phyloP scores from a whole-genome alignment of 2,329 filamentous ascomycete species.

The Spiromastix sp. region DNA sequence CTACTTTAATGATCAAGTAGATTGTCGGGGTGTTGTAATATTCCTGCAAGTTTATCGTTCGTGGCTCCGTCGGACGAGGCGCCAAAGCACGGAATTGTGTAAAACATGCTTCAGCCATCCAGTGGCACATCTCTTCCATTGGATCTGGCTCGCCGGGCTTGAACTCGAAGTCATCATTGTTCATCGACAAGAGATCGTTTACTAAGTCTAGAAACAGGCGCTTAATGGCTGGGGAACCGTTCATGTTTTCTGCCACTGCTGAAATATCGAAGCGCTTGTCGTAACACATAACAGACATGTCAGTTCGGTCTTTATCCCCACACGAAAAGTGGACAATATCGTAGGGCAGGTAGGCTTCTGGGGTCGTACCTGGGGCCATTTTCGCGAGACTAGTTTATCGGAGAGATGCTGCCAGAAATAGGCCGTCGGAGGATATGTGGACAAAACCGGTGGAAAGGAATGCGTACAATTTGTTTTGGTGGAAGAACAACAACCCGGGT shows the following conservation, averaged over 20 bases:
- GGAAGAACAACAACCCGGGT: too few species aligned
- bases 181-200: conserved; percentile 6
- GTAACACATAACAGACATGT: conserved; percentile 7
- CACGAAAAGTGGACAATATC: conserved; percentile 7
- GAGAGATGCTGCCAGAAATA: too few species aligned
- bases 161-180: conserved; percentile 7
- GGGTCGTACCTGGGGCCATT: background rate
- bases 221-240: conserved; percentile 5
- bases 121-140: conserved; percentile 8
- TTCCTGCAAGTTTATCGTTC: conserved; percentile 8
- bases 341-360: conserved; percentile 1
- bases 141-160: conserved; percentile 5
- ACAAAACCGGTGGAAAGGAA: too few species aligned
- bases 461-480: too few species aligned
- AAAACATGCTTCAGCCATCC: conserved; percentile 9
- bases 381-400: background rate
- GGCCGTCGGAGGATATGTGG: too few species aligned
- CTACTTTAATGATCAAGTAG: conserved; percentile 4
- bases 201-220: conserved; percentile 3
- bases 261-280: conserved; percentile 7
- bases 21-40: conserved; percentile 7
- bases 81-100: conserved; percentile 5
- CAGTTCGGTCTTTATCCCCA: conserved; percentile 6
- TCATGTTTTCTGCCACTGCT: conserved; percentile 6
- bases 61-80: conserved; percentile 6